phyloP scores from a whole-genome alignment of 805 yeast genomes.

The Lachancea thermotolerans region DNA sequence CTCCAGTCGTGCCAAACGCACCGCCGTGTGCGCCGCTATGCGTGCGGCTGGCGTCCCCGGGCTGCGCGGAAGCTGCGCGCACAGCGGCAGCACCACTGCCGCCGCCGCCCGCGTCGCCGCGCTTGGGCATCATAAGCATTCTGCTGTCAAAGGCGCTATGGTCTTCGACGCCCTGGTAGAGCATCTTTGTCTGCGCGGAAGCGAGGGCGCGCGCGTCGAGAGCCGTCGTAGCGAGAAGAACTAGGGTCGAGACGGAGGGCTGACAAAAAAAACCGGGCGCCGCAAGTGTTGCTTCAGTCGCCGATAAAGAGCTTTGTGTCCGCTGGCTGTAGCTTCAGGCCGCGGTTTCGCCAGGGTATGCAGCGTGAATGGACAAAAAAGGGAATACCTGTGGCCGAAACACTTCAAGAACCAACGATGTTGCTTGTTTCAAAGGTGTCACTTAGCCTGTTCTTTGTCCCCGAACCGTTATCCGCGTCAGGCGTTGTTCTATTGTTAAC shows the following conservation, averaged over 20 bases:
- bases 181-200: neutral
- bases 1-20: neutral
- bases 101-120: neutral
- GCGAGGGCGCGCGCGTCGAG: neutral
- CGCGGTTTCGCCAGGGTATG: too few relatives aligned
- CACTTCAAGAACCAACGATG: too few relatives aligned
- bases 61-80: too few relatives aligned
- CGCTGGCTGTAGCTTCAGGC: neutral
- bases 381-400: too few relatives aligned
- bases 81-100: neutral
- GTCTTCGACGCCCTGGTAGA: constrained; percentile 1
- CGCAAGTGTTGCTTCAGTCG: neutral
- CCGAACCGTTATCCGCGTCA: neutral
- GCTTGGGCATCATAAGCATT: neutral
- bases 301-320: neutral
- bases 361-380: too few relatives aligned
- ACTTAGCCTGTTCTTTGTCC: too few relatives aligned
- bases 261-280: neutral
- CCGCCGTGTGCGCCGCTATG: neutral
- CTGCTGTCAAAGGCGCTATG: constrained; percentile 1
- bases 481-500: neutral
- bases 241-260: neutral
- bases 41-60: neutral
- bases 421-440: too few relatives aligned
- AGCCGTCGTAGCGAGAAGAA: neutral